Evolutionary conservation across 805 yeast genomes (phyloP).

Genomic region (Sungouiozyma intestinalis): DNA sequence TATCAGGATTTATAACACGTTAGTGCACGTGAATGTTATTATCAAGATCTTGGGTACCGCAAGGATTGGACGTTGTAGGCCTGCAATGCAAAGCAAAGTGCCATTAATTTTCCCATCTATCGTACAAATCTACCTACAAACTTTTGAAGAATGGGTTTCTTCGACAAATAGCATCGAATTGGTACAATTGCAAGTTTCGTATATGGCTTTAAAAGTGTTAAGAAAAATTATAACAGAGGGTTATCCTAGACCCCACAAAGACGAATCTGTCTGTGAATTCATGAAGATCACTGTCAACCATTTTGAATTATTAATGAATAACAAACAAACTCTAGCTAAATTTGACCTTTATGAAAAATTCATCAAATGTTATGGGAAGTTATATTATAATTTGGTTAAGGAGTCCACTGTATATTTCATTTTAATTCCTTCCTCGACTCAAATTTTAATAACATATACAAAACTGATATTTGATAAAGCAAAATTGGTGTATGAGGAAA

Average conservation of each 20-base stretch:
- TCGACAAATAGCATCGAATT: conserved; percentile 20
- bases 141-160: conserved; percentile 54
- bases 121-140: conserved; percentile 45
- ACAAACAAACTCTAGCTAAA: conserved; percentile 39
- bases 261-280: conserved; percentile 45
- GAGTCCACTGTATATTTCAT: conserved; percentile 62
- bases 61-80: conserved; percentile 72
- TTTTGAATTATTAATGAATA: conserved; percentile 43
- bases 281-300: conserved; percentile 47
- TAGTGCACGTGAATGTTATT: conserved; percentile 64
- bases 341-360: conserved; percentile 49
- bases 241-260: conserved; percentile 56
- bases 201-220: conserved; percentile 62
- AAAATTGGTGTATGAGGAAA: conserved; percentile 46
- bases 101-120: conserved; percentile 52
- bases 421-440: conserved; percentile 51
- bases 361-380: conserved; percentile 63
- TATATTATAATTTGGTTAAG: conserved; percentile 50
- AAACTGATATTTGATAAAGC: conserved; percentile 57
- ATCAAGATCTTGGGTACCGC: conserved; percentile 66
- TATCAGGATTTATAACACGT: conserved; percentile 48
- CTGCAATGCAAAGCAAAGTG: conserved; percentile 63
- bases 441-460: conserved; percentile 52
- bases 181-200: conserved; percentile 61
- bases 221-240: conserved; percentile 72